Base-by-base conservation (phyloP, 768 basidiomycete genomes). In the Amanita phalloides region DNA sequence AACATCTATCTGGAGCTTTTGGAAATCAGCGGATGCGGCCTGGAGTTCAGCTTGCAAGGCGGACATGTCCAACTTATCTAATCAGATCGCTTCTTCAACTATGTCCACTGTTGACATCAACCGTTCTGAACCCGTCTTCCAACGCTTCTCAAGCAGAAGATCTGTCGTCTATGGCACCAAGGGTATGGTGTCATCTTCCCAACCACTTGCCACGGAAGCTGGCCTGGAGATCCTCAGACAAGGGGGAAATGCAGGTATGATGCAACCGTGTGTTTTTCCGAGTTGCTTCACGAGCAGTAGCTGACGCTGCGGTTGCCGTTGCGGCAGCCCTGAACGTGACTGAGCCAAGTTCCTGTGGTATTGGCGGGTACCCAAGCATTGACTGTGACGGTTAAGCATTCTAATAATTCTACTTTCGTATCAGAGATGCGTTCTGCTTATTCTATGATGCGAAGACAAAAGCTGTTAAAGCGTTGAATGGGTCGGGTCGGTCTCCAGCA, bases 241-340 rank as follows among this genome's bases (percentile, higher is more conserved):
- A 65, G 96, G 96, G 10, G 96, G 96, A 48, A 99, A 99, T 70
- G 95, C 95, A 59, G 94, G 90, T 89, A 61, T 44, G 72, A 54
- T 42, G 46, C 26, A 43, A 35, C 23, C 28, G 20, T 37, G 26
- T 11, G 4, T 17, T 23, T 25, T 21, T 14, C 42, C 35, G 36
- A 14, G 38, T n/a, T 45, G 33, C 30, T 33, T 38, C 49, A 39
- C 30, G 32, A 35, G 55, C 17, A 28, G 6, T 51, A 91, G 90
- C 89, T 55, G 92, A 96, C 68, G 91, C 92, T 26, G 94, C 96
- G 6, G 93, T 97, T 14, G 96, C 96, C 25, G 86, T 82, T 2
- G 88, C 93, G 45, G 93, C 84, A 3, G 94, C 92, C 13, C 66
- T 99, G 59, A 97, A 96, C 65, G 83, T 97, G 33, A 91, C 90